Evolutionary conservation across 2,329 filamentous ascomycete species (phyloP), one percentile per base, ranked within the genome.

Genomic region (Penicillium frequentans): DNA sequence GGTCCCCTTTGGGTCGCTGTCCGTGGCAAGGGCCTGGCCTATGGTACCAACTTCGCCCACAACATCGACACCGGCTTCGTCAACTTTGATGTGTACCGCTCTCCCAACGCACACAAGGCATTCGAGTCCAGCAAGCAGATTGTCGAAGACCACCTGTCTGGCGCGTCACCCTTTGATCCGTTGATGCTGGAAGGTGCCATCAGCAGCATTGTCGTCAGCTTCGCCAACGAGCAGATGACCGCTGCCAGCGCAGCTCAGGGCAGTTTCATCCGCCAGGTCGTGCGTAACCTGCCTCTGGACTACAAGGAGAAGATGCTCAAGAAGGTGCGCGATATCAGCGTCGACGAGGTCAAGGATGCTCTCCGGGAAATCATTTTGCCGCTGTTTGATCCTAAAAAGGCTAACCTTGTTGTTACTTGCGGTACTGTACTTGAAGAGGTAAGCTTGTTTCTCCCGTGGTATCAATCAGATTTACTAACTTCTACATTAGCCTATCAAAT

Each of bases 1-100:
- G 95, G 95, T 0, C 95, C 95, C 0, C 85, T 99, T 31, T 98
- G 95, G 93, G 89, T 89, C 61, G 91, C 91, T 0, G 90, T 98
- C 49, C 91, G 95, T 47, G 95, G 95, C 55, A 95, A 91, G 44
- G 95, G 95, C 45, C 86, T 98, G 52, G 95, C 95, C 0, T 99
- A 99, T 70, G 93, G 93, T 52, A 88, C 90, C 1, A 86, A 84
- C 66, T 96, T 98, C 70, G 83, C 83, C 45, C 87, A 90, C 46
- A 89, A 91, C 68, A 79, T 90, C 27, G 91, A 95, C 68, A 87
- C 86, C 1, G 95, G 93, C 3, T 85, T 90, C 49, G 78, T 97
- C 51, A 88, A 90, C 59, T 96, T 96, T 77, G 86, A 87, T 54
- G 88, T 98, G 43, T 97, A 96, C 79, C 89, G 93, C 26, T 96